Conservation (phyloP, 2,329 filamentous ascomycete genomes). For the Aphanocladium album region DNA sequence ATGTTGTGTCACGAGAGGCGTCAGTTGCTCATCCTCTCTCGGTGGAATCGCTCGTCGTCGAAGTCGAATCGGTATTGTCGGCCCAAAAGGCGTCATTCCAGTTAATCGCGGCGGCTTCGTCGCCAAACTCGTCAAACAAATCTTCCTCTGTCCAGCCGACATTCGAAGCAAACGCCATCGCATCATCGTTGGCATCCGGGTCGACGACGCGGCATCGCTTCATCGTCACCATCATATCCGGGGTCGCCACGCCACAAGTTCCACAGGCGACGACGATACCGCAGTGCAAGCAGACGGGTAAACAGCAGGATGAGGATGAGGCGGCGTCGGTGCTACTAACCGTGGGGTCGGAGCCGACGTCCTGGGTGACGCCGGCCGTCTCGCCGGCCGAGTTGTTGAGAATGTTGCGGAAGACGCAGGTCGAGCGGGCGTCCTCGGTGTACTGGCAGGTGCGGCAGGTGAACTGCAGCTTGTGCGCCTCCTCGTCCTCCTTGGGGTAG, state of each 20-base stretch:
- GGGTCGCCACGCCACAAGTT: slow-evolving; percentile 29
- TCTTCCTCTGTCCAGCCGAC: slow-evolving; percentile 25
- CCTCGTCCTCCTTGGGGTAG: slow-evolving; percentile 91
- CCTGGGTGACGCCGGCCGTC: slow-evolving; percentile 94
- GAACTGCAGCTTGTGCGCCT: slow-evolving; percentile 81
- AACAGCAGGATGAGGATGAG: no score
- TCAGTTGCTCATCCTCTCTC: background rate
- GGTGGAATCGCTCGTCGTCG: background rate
- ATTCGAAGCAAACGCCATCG: background rate
- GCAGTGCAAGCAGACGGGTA: slow-evolving; percentile 42
- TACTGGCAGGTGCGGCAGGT: slow-evolving; percentile 94
- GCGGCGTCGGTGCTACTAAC: slow-evolving; percentile 59
- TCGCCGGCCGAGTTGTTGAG: slow-evolving; percentile 88
- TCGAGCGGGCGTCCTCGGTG: slow-evolving; percentile 77
- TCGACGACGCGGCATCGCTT: slow-evolving; percentile 15
- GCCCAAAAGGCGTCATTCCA: background rate
- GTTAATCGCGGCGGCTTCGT: slow-evolving; percentile 18
- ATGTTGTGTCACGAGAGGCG: background rate
- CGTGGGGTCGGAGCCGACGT: slow-evolving; percentile 96
- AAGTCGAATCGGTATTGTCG: background rate
- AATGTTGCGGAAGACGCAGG: slow-evolving; percentile 93
- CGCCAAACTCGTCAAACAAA: slow-evolving; percentile 25
- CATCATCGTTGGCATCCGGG: slow-evolving; percentile 23
- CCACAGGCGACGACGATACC: slow-evolving; percentile 40
- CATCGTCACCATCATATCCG: slow-evolving; percentile 16